A percentile compares a stretch with the other conserved stretches of the same genome.
phyloP scores from a whole-genome alignment of 177 flowering plant genomes.

The Vitis hybrid region DNA sequence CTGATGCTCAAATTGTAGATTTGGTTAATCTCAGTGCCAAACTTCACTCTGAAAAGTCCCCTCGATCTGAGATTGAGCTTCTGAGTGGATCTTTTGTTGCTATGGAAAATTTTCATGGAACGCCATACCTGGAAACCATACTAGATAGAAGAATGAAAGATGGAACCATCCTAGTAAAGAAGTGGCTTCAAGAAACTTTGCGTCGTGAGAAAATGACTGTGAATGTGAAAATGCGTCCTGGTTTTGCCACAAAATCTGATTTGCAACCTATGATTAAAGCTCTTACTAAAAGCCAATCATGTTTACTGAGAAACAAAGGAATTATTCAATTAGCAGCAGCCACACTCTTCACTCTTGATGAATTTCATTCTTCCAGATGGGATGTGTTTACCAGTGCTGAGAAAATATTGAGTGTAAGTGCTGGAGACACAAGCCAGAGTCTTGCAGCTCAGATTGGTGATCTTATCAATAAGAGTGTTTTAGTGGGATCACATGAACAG shows the following conservation, averaged over 20 bases:
- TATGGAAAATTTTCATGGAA: slow-evolving; percentile 70
- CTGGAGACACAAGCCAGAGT: slow-evolving; percentile 89
- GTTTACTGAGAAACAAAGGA: slow-evolving; percentile 75
- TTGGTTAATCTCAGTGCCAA: slow-evolving; percentile 31
- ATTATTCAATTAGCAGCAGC: slow-evolving; percentile 86
- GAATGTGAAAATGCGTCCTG: slow-evolving; percentile 59
- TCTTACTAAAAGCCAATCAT: slow-evolving; percentile 58
- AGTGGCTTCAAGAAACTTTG: slow-evolving; percentile 84
- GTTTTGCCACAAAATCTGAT: slow-evolving; percentile 58
- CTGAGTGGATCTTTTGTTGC: slow-evolving; percentile 76
- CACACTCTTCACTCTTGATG: slow-evolving; percentile 57
- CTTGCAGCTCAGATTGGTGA: slow-evolving; percentile 89
- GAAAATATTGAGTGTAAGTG: slow-evolving; percentile 70
- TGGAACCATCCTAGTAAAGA: slow-evolving; percentile 75
- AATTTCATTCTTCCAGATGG: slow-evolving; percentile 63
- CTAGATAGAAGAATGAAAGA: slow-evolving; percentile 84
- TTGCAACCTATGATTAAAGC: slow-evolving; percentile 62
- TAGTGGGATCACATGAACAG: slow-evolving; percentile 34
- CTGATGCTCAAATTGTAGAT: slow-evolving; percentile 29
- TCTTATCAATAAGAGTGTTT: slow-evolving; percentile 69
- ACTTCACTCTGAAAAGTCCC: slow-evolving; percentile 22
- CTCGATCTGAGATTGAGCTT: slow-evolving; percentile 24
- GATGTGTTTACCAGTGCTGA: slow-evolving; percentile 91
- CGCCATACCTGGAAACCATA: slow-evolving; percentile 73
- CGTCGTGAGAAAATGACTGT: slow-evolving; percentile 56